Percentiles rank a stretch among this genome's conserved stretches.
Evolutionary conservation across 441 rosid genomes (phyloP).

Genomic region (Breynia disticha): DNA sequence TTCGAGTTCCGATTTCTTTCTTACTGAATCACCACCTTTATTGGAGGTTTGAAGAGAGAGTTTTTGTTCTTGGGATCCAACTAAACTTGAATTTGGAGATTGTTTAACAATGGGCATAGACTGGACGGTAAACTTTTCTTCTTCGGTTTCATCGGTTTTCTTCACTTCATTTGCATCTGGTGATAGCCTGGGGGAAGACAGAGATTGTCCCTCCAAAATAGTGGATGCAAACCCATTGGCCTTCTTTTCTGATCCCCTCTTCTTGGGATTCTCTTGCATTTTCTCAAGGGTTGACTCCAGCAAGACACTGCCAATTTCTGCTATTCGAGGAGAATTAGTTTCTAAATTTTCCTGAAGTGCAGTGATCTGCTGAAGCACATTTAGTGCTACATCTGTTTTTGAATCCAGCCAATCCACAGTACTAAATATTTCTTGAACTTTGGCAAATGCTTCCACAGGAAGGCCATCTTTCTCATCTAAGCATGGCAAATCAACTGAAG

Average conservation of each 20-base stretch:
- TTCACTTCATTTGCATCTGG: neutral
- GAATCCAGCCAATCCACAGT: conserved; percentile 56
- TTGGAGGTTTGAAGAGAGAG: neutral
- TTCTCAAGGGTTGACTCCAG: conserved; percentile 33
- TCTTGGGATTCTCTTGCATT: conserved; percentile 29
- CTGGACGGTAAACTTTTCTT: neutral
- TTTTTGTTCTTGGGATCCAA: conserved; percentile 3
- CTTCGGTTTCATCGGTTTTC: neutral
- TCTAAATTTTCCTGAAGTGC: conserved; percentile 44
- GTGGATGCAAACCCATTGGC: conserved; percentile 18
- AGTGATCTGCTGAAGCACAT: conserved; percentile 48
- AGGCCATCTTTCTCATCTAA: conserved; percentile 69
- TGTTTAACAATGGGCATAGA: conserved; percentile 12
- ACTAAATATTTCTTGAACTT: conserved; percentile 64
- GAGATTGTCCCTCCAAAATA: conserved; percentile 23
- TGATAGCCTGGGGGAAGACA: conserved; percentile 6
- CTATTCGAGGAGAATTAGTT: conserved; percentile 28
- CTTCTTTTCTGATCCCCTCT: conserved; percentile 25
- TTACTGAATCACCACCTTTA: conserved; percentile 3
- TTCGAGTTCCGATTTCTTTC: conserved; percentile 30
- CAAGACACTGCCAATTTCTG: conserved; percentile 22
- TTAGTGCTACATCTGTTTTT: conserved; percentile 45
- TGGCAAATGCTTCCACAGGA: conserved; percentile 76
- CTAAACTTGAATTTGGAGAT: conserved; percentile 8
- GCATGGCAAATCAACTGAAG: conserved; percentile 42